These are phyloP conservation scores for Gautieria morchelliformis DNA, from an alignment of 768 basidiomycete species.

Conservation along the genomic window DNA sequence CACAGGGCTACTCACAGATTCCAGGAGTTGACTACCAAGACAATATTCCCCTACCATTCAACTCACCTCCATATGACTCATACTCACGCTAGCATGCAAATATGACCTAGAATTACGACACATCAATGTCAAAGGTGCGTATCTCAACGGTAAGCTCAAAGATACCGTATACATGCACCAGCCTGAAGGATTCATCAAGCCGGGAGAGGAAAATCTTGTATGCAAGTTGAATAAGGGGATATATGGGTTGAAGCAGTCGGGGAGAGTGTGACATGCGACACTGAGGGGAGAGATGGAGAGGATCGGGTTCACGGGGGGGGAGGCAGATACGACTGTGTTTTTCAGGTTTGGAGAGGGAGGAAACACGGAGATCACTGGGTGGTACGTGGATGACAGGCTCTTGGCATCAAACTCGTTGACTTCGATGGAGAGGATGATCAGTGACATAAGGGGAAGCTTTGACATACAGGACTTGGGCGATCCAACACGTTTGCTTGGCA, in stretches of 20 bases:
- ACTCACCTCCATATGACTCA: conserved; percentile 20
- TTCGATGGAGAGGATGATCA: conserved; percentile 17
- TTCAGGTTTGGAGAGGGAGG: conserved; percentile 5
- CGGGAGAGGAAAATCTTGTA: conserved; percentile 9
- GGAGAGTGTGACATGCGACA: conserved; percentile 25
- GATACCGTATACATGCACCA: conserved; percentile 29
- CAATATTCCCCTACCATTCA: conserved; percentile 8
- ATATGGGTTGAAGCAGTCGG: conserved; percentile 30
- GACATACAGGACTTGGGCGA: not conserved
- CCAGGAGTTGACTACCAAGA: conserved; percentile 17
- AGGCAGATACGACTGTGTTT: conserved; percentile 27
- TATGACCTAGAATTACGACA: conserved; percentile 28
- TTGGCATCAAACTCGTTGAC: conserved; percentile 2
- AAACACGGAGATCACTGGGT: conserved; percentile 21
- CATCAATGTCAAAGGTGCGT: conserved; percentile 33
- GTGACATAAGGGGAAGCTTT: conserved; percentile 14
- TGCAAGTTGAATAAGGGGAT: conserved; percentile 18
- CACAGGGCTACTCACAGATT: conserved; percentile 17
- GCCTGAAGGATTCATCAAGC: conserved; percentile 19
- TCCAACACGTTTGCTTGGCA: not conserved
- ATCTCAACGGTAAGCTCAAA: conserved; percentile 23
- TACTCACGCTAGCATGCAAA: conserved; percentile 27
- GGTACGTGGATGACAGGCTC: conserved; percentile 26
- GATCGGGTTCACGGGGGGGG: conserved; percentile 23
- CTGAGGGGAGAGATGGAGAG: conserved; percentile 19